Percentiles rank a stretch among this genome's conserved stretches.
phyloP scores from a whole-genome alignment of 2,329 filamentous ascomycete species.

The Cercospora sp. region DNA sequence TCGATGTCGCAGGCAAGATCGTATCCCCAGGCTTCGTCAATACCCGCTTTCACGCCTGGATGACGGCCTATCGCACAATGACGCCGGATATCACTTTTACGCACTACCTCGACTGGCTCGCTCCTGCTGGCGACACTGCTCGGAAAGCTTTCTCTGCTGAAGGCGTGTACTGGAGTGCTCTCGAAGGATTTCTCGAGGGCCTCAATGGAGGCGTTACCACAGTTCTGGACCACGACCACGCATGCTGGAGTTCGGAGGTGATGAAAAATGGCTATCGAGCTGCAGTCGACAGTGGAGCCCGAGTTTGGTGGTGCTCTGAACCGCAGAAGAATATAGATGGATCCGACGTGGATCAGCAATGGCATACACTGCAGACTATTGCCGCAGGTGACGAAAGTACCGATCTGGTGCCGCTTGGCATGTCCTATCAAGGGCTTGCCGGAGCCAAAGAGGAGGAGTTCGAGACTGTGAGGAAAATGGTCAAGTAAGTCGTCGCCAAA shows the following conservation, averaged over 20 bases:
- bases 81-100: constrained; percentile 53
- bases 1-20: constrained; percentile 56
- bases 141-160: constrained; percentile 40
- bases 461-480: constrained; percentile 5
- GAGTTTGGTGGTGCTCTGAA: constrained; percentile 21
- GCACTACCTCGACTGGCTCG: constrained; percentile 51
- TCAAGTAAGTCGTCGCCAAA: neutral
- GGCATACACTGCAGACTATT: constrained; percentile 7
- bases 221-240: constrained; percentile 43
- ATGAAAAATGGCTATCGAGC: constrained; percentile 37
- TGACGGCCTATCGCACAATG: constrained; percentile 57
- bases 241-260: constrained; percentile 18
- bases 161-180: constrained; percentile 52
- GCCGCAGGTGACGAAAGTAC: neutral
- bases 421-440: constrained; percentile 10
- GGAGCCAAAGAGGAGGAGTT: constrained; percentile 13
- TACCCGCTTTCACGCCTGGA: constrained; percentile 57
- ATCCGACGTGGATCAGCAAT: constrained; percentile 14
- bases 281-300: constrained; percentile 44
- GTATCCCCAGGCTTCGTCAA: constrained; percentile 58
- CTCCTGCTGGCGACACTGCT: constrained; percentile 35
- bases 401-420: constrained; percentile 2
- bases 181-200: constrained; percentile 44
- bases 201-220: constrained; percentile 49
- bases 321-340: neutral